A percentile compares a stretch with the other conserved stretches of the same genome.
These are phyloP conservation scores for Pezicula neosporulosa DNA, from an alignment of 2,329 filamentous ascomycete genomes.

Conservation along the genomic window DNA sequence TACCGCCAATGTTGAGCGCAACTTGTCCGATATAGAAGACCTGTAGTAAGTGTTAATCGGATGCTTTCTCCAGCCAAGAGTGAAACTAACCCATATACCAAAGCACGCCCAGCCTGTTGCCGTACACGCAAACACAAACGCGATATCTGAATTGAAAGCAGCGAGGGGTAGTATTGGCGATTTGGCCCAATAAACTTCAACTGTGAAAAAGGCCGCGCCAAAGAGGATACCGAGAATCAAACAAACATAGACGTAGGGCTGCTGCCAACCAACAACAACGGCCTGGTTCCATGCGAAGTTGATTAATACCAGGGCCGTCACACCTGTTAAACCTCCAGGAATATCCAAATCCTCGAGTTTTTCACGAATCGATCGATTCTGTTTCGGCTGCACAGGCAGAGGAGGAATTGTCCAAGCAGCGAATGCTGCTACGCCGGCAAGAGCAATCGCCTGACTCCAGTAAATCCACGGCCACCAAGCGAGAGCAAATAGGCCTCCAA, in stretches of 20 bases:
- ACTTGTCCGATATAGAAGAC: conserved; percentile 6
- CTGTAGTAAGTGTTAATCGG: not conserved
- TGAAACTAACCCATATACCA: conserved; percentile 35
- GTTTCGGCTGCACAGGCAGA: conserved; percentile 11
- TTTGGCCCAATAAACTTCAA: conserved; percentile 38
- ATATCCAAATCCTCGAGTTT: conserved; percentile 30
- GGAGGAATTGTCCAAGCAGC: conserved; percentile 33
- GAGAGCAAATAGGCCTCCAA: conserved; percentile 16
- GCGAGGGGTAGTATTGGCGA: conserved; percentile 55
- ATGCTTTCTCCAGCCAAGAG: conserved; percentile 26
- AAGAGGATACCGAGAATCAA: conserved; percentile 54
- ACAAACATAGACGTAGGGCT: conserved; percentile 51
- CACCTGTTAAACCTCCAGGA: conserved; percentile 34
- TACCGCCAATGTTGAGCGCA: conserved; percentile 4
- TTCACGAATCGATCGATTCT: conserved; percentile 10
- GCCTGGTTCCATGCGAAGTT: conserved; percentile 69
- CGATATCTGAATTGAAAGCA: conserved; percentile 49
- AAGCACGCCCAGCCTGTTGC: conserved; percentile 8
- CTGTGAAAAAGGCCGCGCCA: conserved; percentile 48
- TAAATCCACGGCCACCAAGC: conserved; percentile 52
- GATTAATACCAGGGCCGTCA: conserved; percentile 55
- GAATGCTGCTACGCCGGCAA: conserved; percentile 32
- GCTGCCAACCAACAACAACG: conserved; percentile 53
- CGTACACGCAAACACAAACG: conserved; percentile 34
- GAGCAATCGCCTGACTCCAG: conserved; percentile 38